phyloP scores from a whole-genome alignment of 2,329 filamentous ascomycete genomes.

The Apiospora kogelbergensis region DNA sequence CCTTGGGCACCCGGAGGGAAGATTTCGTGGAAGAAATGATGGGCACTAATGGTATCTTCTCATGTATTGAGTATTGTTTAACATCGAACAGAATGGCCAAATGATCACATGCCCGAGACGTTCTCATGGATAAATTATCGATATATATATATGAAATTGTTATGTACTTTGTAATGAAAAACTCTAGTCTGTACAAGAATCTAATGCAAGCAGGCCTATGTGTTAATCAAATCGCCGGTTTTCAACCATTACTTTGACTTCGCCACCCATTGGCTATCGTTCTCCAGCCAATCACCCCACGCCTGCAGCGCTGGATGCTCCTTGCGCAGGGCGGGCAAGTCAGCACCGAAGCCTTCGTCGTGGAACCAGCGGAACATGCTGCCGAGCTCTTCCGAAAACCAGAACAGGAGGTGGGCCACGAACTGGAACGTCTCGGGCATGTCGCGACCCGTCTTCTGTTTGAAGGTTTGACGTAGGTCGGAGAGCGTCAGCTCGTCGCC shows the following conservation, averaged over 20 bases:
- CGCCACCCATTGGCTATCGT: not conserved
- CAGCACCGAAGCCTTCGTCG: not conserved
- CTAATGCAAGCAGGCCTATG: too few species aligned
- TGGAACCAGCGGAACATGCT: constrained; percentile 5
- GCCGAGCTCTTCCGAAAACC: not conserved
- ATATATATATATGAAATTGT: too few species aligned
- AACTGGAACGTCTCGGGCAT: constrained; percentile 2
- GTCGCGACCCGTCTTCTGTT: not conserved
- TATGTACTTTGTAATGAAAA: too few species aligned
- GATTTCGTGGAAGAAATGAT: too few species aligned
- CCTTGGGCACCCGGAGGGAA: too few species aligned
- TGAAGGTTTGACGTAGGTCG: not conserved
- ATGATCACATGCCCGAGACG: too few species aligned
- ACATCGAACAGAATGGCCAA: too few species aligned
- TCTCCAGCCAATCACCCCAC: not conserved
- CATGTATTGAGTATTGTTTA: too few species aligned
- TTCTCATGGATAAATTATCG: too few species aligned
- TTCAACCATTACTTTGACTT: not conserved
- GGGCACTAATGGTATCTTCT: too few species aligned
- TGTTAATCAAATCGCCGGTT: too few species aligned
- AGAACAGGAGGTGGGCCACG: not conserved
- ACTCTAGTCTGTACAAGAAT: too few species aligned
- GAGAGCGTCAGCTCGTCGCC: not conserved
- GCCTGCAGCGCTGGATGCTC: not conserved
- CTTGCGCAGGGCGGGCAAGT: not conserved